Evolutionary conservation across 257 asterid genomes (phyloP).

Genomic region (Avicennia marina): DNA sequence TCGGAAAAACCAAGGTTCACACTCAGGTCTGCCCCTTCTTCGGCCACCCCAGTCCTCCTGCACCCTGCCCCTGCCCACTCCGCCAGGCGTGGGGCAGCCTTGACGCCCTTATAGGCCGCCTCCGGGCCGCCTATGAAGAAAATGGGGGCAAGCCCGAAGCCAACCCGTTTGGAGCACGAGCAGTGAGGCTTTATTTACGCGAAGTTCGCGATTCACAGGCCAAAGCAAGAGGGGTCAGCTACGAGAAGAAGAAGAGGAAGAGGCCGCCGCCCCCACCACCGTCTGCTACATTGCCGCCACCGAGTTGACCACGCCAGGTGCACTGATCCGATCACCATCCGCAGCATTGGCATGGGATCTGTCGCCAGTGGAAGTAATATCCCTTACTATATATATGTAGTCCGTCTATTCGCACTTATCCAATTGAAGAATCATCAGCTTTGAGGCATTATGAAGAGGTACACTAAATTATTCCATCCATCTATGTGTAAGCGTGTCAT

Average conservation of each 20-base stretch:
- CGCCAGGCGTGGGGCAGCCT: constrained; percentile 98
- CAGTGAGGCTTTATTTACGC: constrained; percentile 81
- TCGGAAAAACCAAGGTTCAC: constrained; percentile 87
- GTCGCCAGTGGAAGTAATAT: no score
- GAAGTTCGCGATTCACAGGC: constrained; percentile 90
- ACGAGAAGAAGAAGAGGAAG: constrained; percentile 90
- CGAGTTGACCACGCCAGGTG: no score
- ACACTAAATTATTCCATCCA: not conserved
- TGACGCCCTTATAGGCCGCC: constrained; percentile 83
- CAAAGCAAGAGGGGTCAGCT: constrained; percentile 85
- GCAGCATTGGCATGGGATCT: not conserved
- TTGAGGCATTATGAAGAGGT: not conserved
- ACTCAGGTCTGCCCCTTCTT: constrained; percentile 81
- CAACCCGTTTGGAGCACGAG: constrained; percentile 85
- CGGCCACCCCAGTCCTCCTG: constrained; percentile 92
- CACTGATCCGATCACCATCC: not conserved
- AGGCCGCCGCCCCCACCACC: constrained; percentile 37
- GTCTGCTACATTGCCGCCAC: not conserved
- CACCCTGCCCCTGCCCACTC: constrained; percentile 95
- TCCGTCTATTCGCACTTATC: no score
- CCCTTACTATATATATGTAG: no score
- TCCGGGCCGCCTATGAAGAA: constrained; percentile 88
- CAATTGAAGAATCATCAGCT: not conserved
- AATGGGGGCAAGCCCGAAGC: constrained; percentile 87
- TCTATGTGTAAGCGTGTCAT: not conserved